Evolutionary conservation across 2,329 filamentous ascomycete species (phyloP).

Genomic region (Venturia aucupariae): DNA sequence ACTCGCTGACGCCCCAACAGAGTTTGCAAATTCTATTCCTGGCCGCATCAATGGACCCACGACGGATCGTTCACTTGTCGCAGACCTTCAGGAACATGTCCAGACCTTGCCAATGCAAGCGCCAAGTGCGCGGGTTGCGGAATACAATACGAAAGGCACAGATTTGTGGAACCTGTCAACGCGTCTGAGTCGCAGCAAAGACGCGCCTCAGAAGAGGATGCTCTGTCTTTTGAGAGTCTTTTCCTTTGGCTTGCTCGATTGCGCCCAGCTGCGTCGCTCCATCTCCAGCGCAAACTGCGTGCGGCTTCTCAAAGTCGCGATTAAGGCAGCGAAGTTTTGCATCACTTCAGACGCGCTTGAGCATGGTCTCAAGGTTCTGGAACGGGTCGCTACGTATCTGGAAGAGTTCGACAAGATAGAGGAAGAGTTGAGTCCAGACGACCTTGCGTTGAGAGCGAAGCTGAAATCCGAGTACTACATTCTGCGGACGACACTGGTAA

Average conservation of each 20-base stretch:
- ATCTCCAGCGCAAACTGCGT: conserved; percentile 27
- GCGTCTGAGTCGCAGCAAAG: conserved; percentile 29
- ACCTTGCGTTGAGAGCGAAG: conserved; percentile 26
- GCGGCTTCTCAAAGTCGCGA: conserved; percentile 55
- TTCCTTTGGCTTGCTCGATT: conserved; percentile 59
- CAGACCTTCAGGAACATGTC: conserved; percentile 7
- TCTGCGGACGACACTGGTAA: conserved; percentile 57
- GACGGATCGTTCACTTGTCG: not conserved
- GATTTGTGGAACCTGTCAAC: conserved; percentile 60
- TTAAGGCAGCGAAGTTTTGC: conserved; percentile 57
- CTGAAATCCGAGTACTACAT: conserved; percentile 55
- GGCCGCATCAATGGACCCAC: not conserved
- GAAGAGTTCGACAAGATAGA: conserved; percentile 21
- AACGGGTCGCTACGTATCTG: conserved; percentile 50
- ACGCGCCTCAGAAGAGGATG: not conserved
- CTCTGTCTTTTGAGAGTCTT: conserved; percentile 38
- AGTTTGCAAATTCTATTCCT: not conserved
- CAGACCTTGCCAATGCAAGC: conserved; percentile 3
- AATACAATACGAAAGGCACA: conserved; percentile 47
- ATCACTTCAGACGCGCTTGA: conserved; percentile 50
- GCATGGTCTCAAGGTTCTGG: conserved; percentile 52
- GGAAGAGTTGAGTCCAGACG: conserved; percentile 19
- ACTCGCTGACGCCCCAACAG: not conserved
- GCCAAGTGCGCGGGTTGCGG: not conserved
- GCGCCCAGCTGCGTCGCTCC: conserved; percentile 34